Base-by-base conservation (phyloP, 1,284 basidiomycete species). In the Ganoderma multipileum region DNA sequence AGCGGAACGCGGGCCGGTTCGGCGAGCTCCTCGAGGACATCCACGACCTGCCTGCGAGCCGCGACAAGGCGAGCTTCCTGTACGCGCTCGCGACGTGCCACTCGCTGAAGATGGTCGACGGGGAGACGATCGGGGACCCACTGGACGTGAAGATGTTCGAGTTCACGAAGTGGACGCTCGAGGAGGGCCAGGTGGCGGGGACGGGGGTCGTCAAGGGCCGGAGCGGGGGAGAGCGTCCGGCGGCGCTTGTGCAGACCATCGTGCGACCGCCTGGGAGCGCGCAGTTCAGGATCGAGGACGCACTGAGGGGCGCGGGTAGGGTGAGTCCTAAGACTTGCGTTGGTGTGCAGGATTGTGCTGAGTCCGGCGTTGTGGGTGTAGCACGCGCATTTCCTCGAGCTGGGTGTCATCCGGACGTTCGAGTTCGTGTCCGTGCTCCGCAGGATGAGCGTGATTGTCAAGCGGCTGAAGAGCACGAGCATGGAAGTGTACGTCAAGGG, bases 401-500 rank as follows among this genome's bases (percentile, higher is more conserved):
- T 99, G 63, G 98, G 98, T 50, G 97, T 99, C 36, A 95, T 99
- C 69, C 87, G 97, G 47, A 96, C 95, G 0, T 99, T 98, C 76
- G 98, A 99, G 78, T 99, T 99, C 77, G 95, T 97, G 3, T 98
- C 97, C 1, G 85, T 94, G 6, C 86, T 99, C 26, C 89, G 98
- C 42, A 85, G 98, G 63, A 99, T 99, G 98, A 98, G 96, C 72
- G 98, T 99, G 36, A 90, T 99, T 66, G 97, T 99, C 76, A 99
- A 99, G 81, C 87, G 95, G 63, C 87, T 99, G 68, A 98, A 95
- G 81, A 97, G 96, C 72, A 90, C 83, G 58, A 95, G 94, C 78
- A 99, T 99, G 95, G 97, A 99, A 79, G 87, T 99, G 9, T 99
- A 98, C 79, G 97, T 97, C 78, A 99, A 99, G 80, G 98, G 98